phyloP scores from a whole-genome alignment of 2,329 filamentous ascomycete species.

The Fusarium sp. region DNA sequence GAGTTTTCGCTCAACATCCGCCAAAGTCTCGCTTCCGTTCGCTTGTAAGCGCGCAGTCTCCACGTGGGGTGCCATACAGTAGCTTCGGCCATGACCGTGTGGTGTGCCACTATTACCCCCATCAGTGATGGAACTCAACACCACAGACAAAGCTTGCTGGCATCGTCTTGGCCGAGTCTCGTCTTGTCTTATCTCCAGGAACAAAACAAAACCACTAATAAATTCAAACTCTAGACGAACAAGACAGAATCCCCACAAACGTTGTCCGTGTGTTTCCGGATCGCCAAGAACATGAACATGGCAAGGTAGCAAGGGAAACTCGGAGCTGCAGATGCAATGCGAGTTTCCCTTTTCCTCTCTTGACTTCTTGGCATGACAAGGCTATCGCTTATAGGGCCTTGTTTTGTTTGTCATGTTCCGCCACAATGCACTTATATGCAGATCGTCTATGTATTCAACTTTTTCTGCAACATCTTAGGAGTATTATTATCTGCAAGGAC shows the following conservation, averaged over 20 bases:
- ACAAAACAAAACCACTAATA: neutral
- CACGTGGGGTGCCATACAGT: conserved; percentile 40
- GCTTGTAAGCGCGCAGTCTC: conserved; percentile 42
- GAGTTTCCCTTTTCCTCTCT: conserved; percentile 14
- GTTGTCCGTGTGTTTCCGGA: conserved; percentile 8
- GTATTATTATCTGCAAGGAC: neutral
- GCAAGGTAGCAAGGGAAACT: conserved; percentile 1
- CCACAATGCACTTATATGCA: conserved; percentile 21
- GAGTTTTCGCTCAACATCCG: conserved; percentile 32
- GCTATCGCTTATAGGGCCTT: conserved; percentile 8
- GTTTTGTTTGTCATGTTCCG: conserved; percentile 24
- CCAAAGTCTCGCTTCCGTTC: conserved; percentile 27
- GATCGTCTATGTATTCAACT: neutral
- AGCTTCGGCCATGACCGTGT: conserved; percentile 43
- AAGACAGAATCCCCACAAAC: neutral
- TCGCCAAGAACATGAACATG: conserved; percentile 10
- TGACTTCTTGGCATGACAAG: conserved; percentile 10
- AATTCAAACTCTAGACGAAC: neutral
- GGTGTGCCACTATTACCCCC: neutral
- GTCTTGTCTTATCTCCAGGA: neutral
- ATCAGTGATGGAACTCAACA: neutral
- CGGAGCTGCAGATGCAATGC: conserved; percentile 24
- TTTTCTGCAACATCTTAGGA: neutral
- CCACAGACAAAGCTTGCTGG: conserved; percentile 11
- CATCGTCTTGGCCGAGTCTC: conserved; percentile 1